Base-by-base conservation (phyloP, 2,329 filamentous ascomycete species). In the Venturia asperata region DNA sequence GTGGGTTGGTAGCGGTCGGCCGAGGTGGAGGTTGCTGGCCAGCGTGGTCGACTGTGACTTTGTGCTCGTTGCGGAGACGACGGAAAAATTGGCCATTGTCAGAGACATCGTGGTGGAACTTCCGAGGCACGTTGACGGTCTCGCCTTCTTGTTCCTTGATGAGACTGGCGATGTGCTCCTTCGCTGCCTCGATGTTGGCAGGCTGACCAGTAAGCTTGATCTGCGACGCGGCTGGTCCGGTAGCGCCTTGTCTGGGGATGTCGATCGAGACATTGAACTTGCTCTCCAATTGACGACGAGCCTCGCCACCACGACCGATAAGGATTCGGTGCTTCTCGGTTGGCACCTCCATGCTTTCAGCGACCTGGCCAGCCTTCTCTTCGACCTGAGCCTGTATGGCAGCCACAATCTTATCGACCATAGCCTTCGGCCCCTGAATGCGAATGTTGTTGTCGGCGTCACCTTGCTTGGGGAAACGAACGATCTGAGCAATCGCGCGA, bases 21-120 rank as follows among this genome's bases (percentile, higher is more conserved):
- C 88, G 92, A 47, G 86, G 75, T 6, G 94, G 94, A 4, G 89
- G 80, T 65, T 88, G 80, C 67, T 94, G 86, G 56, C 92, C 92
- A 65, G 86, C 90, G 74, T 97, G 94, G 75, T 97, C 92, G 64
- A 99, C 89, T 0, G 89, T 94, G 69, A 99, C 91, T 70, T 90
- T 88, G 77, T 90, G 84, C 72, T 97, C 90, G 76, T 87, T 92
- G 69, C 89, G 87, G 52, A 99, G 86, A 71, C 87, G 89, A 69
- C 93, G 90, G 89, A 97, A 97, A 79, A 97, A 90, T 70, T 92
- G 88, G 1, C 93, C 94, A 69, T 93, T 92, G 74, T 96, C 93
- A 63, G 90, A 85, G 70, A 99, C 83, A 67, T 83, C 79, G 74
- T 97, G 91, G 79, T 99, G 94, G 67, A 94, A 81, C 70, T 87